A percentile compares a stretch with the other conserved stretches of the same genome.
These are phyloP conservation scores for Malassezia vespertilionis DNA, from an alignment of 1,284 basidiomycete genomes.

Conservation along the genomic window DNA sequence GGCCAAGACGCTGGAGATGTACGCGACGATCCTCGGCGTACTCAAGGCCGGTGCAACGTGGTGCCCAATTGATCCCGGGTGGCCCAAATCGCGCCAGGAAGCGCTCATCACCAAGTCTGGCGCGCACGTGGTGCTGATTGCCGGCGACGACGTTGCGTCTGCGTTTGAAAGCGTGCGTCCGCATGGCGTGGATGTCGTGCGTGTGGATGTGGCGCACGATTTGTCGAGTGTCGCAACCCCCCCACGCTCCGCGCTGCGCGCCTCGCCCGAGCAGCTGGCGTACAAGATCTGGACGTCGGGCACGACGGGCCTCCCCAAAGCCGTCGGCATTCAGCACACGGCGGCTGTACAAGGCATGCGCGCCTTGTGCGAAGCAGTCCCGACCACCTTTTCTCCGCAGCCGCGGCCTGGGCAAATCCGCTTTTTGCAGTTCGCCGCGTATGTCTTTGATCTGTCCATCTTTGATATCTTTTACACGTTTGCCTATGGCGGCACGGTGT, in stretches of 20 bases:
- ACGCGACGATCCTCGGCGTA: constrained; percentile 35
- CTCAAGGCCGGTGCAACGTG: constrained; percentile 47
- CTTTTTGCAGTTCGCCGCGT: constrained; percentile 47
- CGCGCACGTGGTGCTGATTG: constrained; percentile 30
- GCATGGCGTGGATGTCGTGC: constrained; percentile 22
- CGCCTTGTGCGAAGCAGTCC: constrained; percentile 38
- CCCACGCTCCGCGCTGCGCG: constrained; percentile 4
- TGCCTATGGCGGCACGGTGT: constrained; percentile 42
- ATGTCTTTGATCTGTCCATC: constrained; percentile 47
- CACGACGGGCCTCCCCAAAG: constrained; percentile 48
- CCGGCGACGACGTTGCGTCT: constrained; percentile 19
- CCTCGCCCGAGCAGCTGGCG: constrained; percentile 14
- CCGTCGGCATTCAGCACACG: constrained; percentile 41
- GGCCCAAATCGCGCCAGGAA: constrained; percentile 38
- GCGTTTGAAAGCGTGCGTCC: constrained; percentile 14
- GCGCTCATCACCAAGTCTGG: constrained; percentile 44
- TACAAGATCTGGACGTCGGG: constrained; percentile 48
- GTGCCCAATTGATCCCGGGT: constrained; percentile 48
- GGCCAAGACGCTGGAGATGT: constrained; percentile 37
- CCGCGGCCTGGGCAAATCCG: constrained; percentile 22
- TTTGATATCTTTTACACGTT: constrained; percentile 46
- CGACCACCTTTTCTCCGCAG: constrained; percentile 10
- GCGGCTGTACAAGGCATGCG: constrained; percentile 46
- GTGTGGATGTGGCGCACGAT: constrained; percentile 24
- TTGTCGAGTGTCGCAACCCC: background rate